A percentile compares a stretch with the other conserved stretches of the same genome.
Evolutionary conservation across 345 rosid species (phyloP).

Genomic region (Populus nigra): DNA sequence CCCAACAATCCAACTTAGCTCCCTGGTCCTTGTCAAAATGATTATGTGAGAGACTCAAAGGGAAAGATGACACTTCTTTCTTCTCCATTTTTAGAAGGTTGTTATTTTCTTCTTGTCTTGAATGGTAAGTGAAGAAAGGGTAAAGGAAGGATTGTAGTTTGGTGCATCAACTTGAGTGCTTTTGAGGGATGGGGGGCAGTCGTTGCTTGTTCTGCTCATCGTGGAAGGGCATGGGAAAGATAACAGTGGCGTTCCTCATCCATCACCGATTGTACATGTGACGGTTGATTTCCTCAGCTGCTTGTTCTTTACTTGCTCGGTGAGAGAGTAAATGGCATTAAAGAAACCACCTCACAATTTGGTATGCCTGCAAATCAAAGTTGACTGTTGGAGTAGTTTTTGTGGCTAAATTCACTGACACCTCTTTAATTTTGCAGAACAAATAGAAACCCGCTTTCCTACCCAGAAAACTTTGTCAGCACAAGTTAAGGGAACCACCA

Average conservation of each 20-base stretch:
- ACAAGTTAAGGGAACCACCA: not conserved
- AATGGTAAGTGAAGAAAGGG: constrained; percentile 17
- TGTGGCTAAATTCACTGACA: not conserved
- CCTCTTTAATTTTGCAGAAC: not conserved
- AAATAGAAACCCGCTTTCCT: not conserved
- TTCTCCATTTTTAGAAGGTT: constrained; percentile 1
- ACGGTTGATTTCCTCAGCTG: not conserved
- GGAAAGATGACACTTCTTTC: not conserved
- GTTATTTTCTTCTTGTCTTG: constrained; percentile 19
- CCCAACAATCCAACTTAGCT: not conserved
- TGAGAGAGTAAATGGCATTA: constrained; percentile 4
- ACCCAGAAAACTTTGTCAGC: not conserved
- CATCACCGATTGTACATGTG: not conserved
- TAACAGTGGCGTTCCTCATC: not conserved
- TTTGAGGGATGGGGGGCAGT: constrained; percentile 1
- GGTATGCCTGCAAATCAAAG: not conserved
- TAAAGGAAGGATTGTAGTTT: not conserved
- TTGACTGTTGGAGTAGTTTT: not conserved
- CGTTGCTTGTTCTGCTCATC: not conserved
- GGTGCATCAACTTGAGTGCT: constrained; percentile 21
- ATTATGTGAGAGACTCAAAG: not conserved
- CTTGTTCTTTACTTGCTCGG: not conserved
- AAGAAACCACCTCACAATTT: constrained; percentile 10
- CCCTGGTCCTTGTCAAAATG: not conserved
- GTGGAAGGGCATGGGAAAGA: constrained; percentile 12